Conservation (phyloP, 1,284 basidiomycete species). For the Retiboletus fuscus region DNA sequence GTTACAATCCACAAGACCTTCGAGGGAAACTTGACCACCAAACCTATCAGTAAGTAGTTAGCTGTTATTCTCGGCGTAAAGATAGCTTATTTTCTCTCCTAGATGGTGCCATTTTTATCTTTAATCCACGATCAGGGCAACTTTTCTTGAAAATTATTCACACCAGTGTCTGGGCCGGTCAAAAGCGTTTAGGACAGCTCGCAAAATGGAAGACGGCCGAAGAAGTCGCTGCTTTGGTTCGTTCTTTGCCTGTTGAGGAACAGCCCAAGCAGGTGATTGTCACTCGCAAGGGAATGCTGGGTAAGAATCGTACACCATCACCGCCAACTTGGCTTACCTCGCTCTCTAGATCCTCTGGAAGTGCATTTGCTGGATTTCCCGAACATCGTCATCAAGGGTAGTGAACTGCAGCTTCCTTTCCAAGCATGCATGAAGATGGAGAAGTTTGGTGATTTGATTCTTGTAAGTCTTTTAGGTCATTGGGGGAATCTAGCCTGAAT, state of each 20-base stretch:
- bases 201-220: slow-evolving; percentile 99
- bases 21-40: slow-evolving; percentile 99
- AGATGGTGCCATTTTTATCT: slow-evolving; percentile 99
- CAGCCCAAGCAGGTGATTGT: slow-evolving; percentile 99
- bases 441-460: slow-evolving; percentile 97
- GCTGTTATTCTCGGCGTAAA: slow-evolving; percentile 7
- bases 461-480: slow-evolving; percentile 60
- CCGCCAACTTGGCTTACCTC: slow-evolving; percentile 20
- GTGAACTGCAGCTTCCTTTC: slow-evolving; percentile 98
- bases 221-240: slow-evolving; percentile 98
- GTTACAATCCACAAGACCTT: slow-evolving; percentile 99
- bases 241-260: slow-evolving; percentile 97
- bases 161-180: slow-evolving; percentile 99
- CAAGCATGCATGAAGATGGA: slow-evolving; percentile 99
- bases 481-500: slow-evolving; percentile 14
- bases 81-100: slow-evolving; percentile 17
- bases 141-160: slow-evolving; percentile 99
- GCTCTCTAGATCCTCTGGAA: slow-evolving; percentile 84
- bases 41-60: slow-evolving; percentile 86
- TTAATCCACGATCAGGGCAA: slow-evolving; percentile 98
- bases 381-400: slow-evolving; percentile 99
- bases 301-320: slow-evolving; percentile 52
- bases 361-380: slow-evolving; percentile 99
- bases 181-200: slow-evolving; percentile 98
- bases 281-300: slow-evolving; percentile 99